A percentile compares a stretch with the other conserved stretches of the same genome.
phyloP scores from a whole-genome alignment of 495 filamentous ascomycete genomes.

The Extremus antarcticus region DNA sequence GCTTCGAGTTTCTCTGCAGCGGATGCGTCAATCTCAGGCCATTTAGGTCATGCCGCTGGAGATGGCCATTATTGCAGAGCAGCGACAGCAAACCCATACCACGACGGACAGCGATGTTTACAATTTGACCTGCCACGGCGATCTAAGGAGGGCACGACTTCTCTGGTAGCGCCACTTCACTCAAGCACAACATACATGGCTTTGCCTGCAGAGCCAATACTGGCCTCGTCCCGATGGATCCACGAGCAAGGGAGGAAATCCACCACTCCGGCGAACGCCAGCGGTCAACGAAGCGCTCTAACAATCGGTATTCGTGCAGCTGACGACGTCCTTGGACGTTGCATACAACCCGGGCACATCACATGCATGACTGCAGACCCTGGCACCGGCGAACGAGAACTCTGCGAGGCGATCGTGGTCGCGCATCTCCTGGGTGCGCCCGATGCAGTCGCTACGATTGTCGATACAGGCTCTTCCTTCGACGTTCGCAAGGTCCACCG shows the following conservation, averaged over 20 bases:
- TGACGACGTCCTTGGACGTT: constrained; percentile 23
- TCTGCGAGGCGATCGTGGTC: constrained; percentile 13
- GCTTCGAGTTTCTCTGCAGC: too few species aligned
- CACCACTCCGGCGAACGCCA: not conserved
- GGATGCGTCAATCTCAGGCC: too few species aligned
- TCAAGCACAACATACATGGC: too few species aligned
- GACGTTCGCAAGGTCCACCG: constrained; percentile 14
- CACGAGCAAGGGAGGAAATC: not conserved
- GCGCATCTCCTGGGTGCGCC: constrained; percentile 19
- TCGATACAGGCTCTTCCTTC: constrained; percentile 27
- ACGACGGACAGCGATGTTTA: too few species aligned
- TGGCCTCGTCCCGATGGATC: constrained; percentile 16
- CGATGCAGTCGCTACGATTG: constrained; percentile 18
- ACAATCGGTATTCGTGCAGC: constrained; percentile 17
- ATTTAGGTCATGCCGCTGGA: too few species aligned
- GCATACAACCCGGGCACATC: constrained; percentile 12
- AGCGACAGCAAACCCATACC: too few species aligned
- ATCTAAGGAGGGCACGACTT: too few species aligned
- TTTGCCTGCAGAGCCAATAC: constrained; percentile 14
- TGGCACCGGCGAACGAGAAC: constrained; percentile 1
- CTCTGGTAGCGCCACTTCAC: too few species aligned
- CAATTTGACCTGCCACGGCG: too few species aligned
- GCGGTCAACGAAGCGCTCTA: constrained; percentile 1
- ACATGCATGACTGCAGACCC: constrained; percentile 5
- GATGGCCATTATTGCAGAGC: too few species aligned